Base-by-base conservation (phyloP, 768 basidiomycete genomes). In the Amanita molliuscula region DNA sequence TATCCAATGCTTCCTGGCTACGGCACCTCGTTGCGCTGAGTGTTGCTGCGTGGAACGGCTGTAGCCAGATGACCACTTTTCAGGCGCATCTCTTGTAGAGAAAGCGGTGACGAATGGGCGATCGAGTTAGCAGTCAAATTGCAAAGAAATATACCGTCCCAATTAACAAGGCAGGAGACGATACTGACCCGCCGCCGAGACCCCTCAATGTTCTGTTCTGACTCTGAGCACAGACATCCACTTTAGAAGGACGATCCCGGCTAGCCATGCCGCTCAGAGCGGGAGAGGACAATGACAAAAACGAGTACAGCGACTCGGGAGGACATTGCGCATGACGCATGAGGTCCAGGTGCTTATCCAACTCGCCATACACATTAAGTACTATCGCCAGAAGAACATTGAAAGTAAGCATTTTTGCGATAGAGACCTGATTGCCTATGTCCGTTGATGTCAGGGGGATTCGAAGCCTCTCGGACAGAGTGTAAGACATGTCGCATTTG, bases 11-110 rank as follows among this genome's bases (percentile, higher is more conserved):
- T 59, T 7, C 61, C 61, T 23, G 62, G 57, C 41, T 42, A 16
- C n/a, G n/a, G n/a, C n/a, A n/a, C n/a, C n/a, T n/a, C n/a, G n/a
- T n/a, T n/a, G n/a, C n/a, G n/a, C n/a, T n/a, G n/a, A n/a, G n/a
- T n/a, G n/a, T n/a, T n/a, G n/a, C n/a, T n/a, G n/a, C 16, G 2
- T 61, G 55, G 36, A 68, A 65, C 0, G 73, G 71, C 33, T 64
- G 54, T 25, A 73, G 16, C 48, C 37, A 42, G 5, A 31, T 4
- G 29, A 50, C 20, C 7, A 8, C 28, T 6, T 28, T 36, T 41
- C 48, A 4, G 48, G 48, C 5, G 21, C 37, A 18, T 50, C 40
- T 6, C 48, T 50, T 50, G 33, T 6, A 4, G 31, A 11, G n/a
- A 28, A 21, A 18, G 4, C 29, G 1, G 7, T 6, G 13, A n/a